These are phyloP conservation scores for Zygotorulaspora sp. DNA, from an alignment of 805 yeast species.

Conservation along the genomic window DNA sequence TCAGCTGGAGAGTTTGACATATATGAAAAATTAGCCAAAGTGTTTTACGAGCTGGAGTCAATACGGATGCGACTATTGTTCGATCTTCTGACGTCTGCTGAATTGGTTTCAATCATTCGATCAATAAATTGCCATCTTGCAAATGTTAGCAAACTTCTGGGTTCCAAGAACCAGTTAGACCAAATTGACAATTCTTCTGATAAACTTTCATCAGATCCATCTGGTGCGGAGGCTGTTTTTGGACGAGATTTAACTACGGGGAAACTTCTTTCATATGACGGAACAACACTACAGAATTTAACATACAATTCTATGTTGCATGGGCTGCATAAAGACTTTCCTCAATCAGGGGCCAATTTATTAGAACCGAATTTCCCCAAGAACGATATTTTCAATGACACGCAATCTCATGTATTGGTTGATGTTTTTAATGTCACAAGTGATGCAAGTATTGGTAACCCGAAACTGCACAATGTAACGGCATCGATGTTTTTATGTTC, in stretches of 20 bases:
- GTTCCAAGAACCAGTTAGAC: constrained; percentile 40
- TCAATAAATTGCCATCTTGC: constrained; percentile 49
- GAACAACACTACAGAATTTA: constrained; percentile 50
- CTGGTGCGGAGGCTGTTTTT: constrained; percentile 64
- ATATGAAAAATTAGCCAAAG: constrained; percentile 48
- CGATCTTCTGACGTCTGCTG: constrained; percentile 51
- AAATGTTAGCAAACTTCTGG: constrained; percentile 57
- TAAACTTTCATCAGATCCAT: constrained; percentile 40
- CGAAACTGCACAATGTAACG: constrained; percentile 60
- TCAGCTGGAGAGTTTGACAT: constrained; percentile 66
- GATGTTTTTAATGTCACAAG: constrained; percentile 68
- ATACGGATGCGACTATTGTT: constrained; percentile 50
- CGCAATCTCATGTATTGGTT: constrained; percentile 60
- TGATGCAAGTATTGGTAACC: constrained; percentile 53
- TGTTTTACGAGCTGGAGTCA: constrained; percentile 56
- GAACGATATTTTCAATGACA: constrained; percentile 45
- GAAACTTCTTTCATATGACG: constrained; percentile 43
- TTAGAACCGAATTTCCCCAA: constrained; percentile 43
- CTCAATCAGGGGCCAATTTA: constrained; percentile 39
- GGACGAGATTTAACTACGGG: constrained; percentile 61
- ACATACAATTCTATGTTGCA: constrained; percentile 65
- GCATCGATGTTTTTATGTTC: constrained; percentile 71
- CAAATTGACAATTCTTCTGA: constrained; percentile 16
- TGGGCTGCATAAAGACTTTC: constrained; percentile 71
- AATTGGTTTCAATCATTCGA: constrained; percentile 45